These are phyloP conservation scores for Tolypocladium guangdongense DNA, from an alignment of 2,329 filamentous ascomycete genomes.

Conservation along the genomic window DNA sequence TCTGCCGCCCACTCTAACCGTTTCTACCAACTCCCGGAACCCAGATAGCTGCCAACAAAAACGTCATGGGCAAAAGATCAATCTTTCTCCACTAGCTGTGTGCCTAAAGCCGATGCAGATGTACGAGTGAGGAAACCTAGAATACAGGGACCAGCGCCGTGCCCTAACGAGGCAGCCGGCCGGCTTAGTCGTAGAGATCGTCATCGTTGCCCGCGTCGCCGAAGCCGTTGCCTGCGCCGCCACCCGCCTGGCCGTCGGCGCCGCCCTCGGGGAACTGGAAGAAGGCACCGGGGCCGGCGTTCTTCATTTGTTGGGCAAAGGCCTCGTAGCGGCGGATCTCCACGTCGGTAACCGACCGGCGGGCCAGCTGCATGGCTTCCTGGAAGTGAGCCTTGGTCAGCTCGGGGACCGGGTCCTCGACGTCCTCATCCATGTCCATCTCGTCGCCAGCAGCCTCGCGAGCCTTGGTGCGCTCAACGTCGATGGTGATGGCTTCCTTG, in stretches of 20 bases:
- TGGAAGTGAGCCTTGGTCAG: slow-evolving; percentile 96
- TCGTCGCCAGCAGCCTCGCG: slow-evolving; percentile 78
- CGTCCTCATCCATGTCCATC: slow-evolving; percentile 58
- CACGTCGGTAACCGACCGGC: slow-evolving; percentile 88
- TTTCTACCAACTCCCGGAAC: slow-evolving; percentile 24
- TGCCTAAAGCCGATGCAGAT: slow-evolving; percentile 17
- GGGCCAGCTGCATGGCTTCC: slow-evolving; percentile 93
- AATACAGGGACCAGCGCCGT: slow-evolving; percentile 29
- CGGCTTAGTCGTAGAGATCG: slow-evolving; percentile 86
- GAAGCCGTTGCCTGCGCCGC: slow-evolving; percentile 53
- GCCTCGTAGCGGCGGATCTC: slow-evolving; percentile 98
- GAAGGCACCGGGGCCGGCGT: slow-evolving; percentile 85
- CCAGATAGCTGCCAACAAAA: slow-evolving; percentile 15
- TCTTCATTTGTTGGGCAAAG: slow-evolving; percentile 99
- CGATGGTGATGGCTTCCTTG: slow-evolving; percentile 83
- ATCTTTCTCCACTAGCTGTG: background rate
- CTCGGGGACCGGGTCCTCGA: slow-evolving; percentile 88
- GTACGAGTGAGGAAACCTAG: slow-evolving; percentile 29
- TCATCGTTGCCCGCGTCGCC: slow-evolving; percentile 89
- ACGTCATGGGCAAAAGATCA: slow-evolving; percentile 9
- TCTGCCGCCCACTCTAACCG: slow-evolving; percentile 10
- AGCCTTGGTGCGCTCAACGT: slow-evolving; percentile 85
- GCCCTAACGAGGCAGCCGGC: slow-evolving; percentile 8
- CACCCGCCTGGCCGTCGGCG: slow-evolving; percentile 49
- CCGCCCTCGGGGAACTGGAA: slow-evolving; percentile 89